Base-by-base conservation (phyloP, 352 stramenopile genomes). In the Globisporangium yorkense region DNA sequence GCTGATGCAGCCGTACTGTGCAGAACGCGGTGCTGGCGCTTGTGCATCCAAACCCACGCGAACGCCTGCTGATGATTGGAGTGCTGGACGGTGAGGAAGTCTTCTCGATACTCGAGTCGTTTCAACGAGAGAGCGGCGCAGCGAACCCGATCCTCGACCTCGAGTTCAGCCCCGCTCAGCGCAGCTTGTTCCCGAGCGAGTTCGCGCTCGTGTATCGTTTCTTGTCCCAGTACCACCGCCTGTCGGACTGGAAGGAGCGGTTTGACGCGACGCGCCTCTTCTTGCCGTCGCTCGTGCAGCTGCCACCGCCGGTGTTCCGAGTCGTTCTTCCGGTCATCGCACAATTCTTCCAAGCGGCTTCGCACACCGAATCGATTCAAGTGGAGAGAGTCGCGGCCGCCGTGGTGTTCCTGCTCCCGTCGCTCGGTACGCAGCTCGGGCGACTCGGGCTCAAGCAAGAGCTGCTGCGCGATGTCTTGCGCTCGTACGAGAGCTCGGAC, bases 391-490 rank as follows among this genome's bases (percentile, higher is more conserved):
- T 84, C 2, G 63, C 62, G 13, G 65, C 74, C 10, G 81, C 79
- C n/a, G 66, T 86, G 3, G 69, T 92, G 1, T 85, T 86, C 45
- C 40, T 88, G n/a, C 66, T 89, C 13, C 67, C 71, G 3, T 59
- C 65, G 7, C 66, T 94, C 40, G 59, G 63, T 0, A 59, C 60
- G 0, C 74, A 83, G 18, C 60, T 88, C 46, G 81, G 74, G 9
- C 60, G 61, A n/a, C 51, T 66, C 16, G 35, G 62, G 0, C 61
- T 62, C 61, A 57, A 52, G 31, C 49, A 62, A 1, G 70, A 83
- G 49, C 48, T 87, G 9, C 54, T 87, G 7, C 64, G 69, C 24
- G 69, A 82, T 37, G 57, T 88, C 2, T 33, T 90, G 15, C 68
- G 70, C 8, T 59, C 85, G 2, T 94, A 89, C 57, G 84, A 94